These are phyloP conservation scores for Phytophthora hibernalis DNA, from an alignment of 352 stramenopile species.

Conservation along the genomic window DNA sequence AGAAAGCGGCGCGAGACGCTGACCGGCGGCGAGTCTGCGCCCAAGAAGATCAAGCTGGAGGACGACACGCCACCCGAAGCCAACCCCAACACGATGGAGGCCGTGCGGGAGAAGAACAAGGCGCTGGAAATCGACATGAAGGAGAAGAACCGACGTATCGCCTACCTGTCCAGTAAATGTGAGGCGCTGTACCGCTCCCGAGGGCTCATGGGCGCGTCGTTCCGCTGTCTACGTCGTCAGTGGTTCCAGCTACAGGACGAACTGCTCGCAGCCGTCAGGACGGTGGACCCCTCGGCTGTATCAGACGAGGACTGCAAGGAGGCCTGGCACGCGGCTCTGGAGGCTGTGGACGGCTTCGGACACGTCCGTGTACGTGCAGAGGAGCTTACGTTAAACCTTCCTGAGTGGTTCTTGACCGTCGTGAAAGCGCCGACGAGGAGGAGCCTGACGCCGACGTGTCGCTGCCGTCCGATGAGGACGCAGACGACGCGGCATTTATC, in stretches of 20 bases:
- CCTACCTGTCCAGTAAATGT: conserved; percentile 71
- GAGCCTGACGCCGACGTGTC: conserved; percentile 37
- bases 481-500: conserved; percentile 32
- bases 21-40: conserved; percentile 21
- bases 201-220: conserved; percentile 53
- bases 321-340: conserved; percentile 44
- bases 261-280: conserved; percentile 36
- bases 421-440: conserved; percentile 49
- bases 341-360: conserved; percentile 53
- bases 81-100: conserved; percentile 80
- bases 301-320: conserved; percentile 27
- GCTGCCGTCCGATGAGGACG: conserved; percentile 40
- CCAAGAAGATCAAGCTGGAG: conserved; percentile 79
- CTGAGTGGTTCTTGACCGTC: conserved; percentile 79
- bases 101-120: conserved; percentile 76
- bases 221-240: conserved; percentile 65
- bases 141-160: conserved; percentile 86
- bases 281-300: conserved; percentile 27
- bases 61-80: conserved; percentile 66
- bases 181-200: conserved; percentile 68
- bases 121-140: conserved; percentile 76
- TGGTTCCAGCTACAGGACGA: conserved; percentile 79
- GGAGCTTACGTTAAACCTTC: conserved; percentile 59
- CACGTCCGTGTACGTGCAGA: conserved; percentile 45
- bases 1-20: conserved; percentile 52